Evolutionary conservation across 495 filamentous ascomycete species (phyloP), one percentile per base, ranked within the genome.

Genomic region (Penicillium manginii): DNA sequence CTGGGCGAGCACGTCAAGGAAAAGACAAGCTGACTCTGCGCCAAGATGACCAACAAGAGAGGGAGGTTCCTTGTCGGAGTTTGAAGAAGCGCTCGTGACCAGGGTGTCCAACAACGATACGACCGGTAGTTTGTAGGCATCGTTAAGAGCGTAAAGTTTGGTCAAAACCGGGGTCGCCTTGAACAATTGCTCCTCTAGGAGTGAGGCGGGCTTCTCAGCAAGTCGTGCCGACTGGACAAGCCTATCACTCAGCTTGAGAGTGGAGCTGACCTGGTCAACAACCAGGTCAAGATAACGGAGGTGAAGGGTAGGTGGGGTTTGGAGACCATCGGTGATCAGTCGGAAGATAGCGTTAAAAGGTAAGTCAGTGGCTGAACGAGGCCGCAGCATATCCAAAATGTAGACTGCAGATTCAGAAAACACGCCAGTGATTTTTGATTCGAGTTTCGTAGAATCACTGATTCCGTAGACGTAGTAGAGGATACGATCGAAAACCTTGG

Each of bases 41-140:
- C 91, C 91, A 2, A 99, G 80, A 66, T 94, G 89, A 53, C 92
- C 92, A 18, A 99, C 83, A 19, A 98, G 79, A 7, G 93, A 97
- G 26, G 92, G 91, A 3, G 94, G 92, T 62, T 97, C 92, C 37
- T 72, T 76, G 19, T 80, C 80, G 21, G 79, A 68, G 52, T 78
- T 74, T 51, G 82, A 82, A 26, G 86, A 84, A 19, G 87, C 86
- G 57, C 81, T 85, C 26, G 84, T 79, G 18, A 98, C 86, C 15
- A 99, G 76, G 26, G 85, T 83, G 50, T 92, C 86, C 22, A 98
- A 77, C 2, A 97, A 75, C 3, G 80, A 73, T 7, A 92, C 75
- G 14, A 89, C 83, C 21, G 88, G 81, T 14, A 78, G 67, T 65
- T 81, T 85, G 68, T 90, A 94, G 2, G 68, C 67, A 52, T 88